Base-by-base conservation (phyloP, 192 early-diverging fungal genomes). In the Podochytrium sp. region DNA sequence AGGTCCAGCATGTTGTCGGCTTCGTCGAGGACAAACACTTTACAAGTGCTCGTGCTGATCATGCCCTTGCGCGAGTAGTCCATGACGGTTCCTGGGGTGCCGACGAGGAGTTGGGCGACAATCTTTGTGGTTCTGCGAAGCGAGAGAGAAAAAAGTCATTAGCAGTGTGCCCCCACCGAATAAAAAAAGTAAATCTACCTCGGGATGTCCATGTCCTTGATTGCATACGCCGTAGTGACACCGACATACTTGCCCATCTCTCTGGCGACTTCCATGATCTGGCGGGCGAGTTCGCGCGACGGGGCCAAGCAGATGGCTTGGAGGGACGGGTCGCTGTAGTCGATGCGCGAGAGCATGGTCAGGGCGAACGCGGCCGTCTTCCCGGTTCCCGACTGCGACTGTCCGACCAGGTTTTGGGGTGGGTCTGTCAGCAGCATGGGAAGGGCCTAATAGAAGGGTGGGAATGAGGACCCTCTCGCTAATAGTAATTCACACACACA, bases 1-100 rank as follows among this genome's bases (percentile, higher is more conserved):
- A 89, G 80, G 80, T 96, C 95, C 67, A 97, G 77, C 97, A 98
- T 97, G 74, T 94, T 97, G 76, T 99, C 97, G n/a, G 97, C 97
- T 80, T 99, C 97, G 73, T 99, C 97, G 69, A 99, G 84, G 6
- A 98, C 95, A 80, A 96, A 93, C 43, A 97, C 87, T 63, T 90
- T 87, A 40, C 95, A 76, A 57, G 84, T 61, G 6, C 75, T 81
- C 18, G 87, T 73, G 41, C 90, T 83, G 53, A 98, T 72, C 4
- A 84, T 78, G 30, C 90, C 76, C 65, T 86, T 84, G 63, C 87
- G 85, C 42, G 93, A 85, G 50, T 94, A 73, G 29, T 96, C 94
- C 25, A 76, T 80, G 0, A 99, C 90, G 1, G 96, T 96, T 25
- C 97, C 97, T 3, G 97, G 96, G 0, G 97, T 99, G 37, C 96